Evolutionary conservation across 139 green algal genomes (phyloP), one percentile per base, ranked within the genome.

Genomic region (Ettlia oleoabundans): DNA sequence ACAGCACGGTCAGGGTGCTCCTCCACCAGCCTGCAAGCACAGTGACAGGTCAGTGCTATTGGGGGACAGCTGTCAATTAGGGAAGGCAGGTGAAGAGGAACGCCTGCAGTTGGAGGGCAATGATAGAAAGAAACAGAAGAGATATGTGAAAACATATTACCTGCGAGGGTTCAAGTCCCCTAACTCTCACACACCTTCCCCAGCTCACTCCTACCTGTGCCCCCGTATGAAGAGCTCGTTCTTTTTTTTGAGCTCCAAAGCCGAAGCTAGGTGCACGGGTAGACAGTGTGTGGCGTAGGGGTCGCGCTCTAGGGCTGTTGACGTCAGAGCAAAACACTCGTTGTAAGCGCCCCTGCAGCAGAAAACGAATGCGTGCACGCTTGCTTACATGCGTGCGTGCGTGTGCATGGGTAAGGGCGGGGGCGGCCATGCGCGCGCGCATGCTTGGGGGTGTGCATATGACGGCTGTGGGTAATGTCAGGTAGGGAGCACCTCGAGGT

Each of bases 201-300:
- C n/a, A n/a, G 19, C 64, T 62, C 65, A 89, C 85, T 58, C 47
- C n/a, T n/a, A 58, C 47, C 82, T 86, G 81, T 97, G 94, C 15
- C 85, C 88, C 7, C 83, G 71, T 19, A 91, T 76, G 82, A 98
- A 99, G 15, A 99, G 91, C 78, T 99, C 95, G 64, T 96, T 94
- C 82, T 95, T 97, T 41, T 91, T 89, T 13, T 90, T 80, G 52
- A 99, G 91, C 81, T 97, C 88, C 81, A 98, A 72, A 4, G 89
- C 89, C 1, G 89, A 86, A 13, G 93, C 90, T 38, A 98, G 69
- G 86, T 98, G 92, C 8, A 92, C 74, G 0, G 93, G 90, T 63
- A 98, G 84, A 15, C 73, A 84, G 53, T 87, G 67, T 22, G 82
- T 63, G 26, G 93, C 86, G 73, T 94, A 95, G 0, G 94, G 92